Evolutionary conservation across 805 yeast species (phyloP).

Genomic region (Metschnikowia reukaufii): DNA sequence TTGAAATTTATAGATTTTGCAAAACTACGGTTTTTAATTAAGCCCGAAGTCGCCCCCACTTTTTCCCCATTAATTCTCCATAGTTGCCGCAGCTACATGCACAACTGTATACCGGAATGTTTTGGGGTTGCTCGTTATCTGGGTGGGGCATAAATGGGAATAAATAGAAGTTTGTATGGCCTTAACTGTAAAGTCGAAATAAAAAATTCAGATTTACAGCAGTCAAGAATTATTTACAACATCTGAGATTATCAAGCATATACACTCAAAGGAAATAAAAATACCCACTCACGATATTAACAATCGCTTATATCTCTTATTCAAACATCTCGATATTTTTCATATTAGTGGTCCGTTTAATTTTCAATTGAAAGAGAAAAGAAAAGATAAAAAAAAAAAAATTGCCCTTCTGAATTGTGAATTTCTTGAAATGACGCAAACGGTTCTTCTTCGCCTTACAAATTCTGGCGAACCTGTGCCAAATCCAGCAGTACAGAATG

Average conservation of each 20-base stretch:
- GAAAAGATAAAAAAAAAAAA: neutral
- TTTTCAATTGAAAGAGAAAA: neutral
- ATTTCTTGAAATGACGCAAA: slow-evolving; percentile 13
- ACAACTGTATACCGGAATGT: slow-evolving; percentile 4
- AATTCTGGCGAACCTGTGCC: slow-evolving; percentile 49
- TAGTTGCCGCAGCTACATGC: neutral
- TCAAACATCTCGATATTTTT: no score
- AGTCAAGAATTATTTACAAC: no score
- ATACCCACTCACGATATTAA: no score
- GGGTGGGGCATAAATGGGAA: slow-evolving; percentile 3
- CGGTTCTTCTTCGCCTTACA: slow-evolving; percentile 48
- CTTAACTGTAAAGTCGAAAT: no score
- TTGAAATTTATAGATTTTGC: no score
- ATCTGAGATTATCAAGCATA: no score
- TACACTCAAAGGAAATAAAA: no score
- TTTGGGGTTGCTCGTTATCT: slow-evolving; percentile 7
- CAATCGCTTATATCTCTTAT: no score
- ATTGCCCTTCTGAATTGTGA: neutral
- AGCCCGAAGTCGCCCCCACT: slow-evolving; percentile 9
- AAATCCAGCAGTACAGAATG: slow-evolving; percentile 37
- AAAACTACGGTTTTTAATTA: no score
- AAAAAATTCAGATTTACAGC: no score
- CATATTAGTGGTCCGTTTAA: no score
- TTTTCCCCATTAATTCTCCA: neutral
- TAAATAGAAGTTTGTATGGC: neutral